These are phyloP conservation scores for Annulohypoxylon truncatum DNA, from an alignment of 2,329 filamentous ascomycete species.

Conservation along the genomic window DNA sequence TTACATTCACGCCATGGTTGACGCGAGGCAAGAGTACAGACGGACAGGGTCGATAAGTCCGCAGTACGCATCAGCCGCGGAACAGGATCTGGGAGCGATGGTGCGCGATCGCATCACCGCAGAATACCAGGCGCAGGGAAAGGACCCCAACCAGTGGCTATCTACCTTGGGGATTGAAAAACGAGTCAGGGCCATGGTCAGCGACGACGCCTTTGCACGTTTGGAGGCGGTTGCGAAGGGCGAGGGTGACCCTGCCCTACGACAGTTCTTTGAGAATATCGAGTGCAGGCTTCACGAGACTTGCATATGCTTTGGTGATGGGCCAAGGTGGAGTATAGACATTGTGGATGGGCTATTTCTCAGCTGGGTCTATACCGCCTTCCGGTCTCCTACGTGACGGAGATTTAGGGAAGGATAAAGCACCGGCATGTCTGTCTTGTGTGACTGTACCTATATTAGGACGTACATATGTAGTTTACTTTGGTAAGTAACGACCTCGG, in stretches of 20 bases:
- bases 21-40: slow-evolving; percentile 33
- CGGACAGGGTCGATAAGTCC: slow-evolving; percentile 27
- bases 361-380: slow-evolving; percentile 20
- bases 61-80: slow-evolving; percentile 25
- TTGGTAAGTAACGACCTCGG: too few relatives aligned
- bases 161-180: slow-evolving; percentile 26
- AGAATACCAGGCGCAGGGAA: slow-evolving; percentile 29
- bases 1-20: slow-evolving; percentile 35
- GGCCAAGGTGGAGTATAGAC: slow-evolving; percentile 36
- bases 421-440: neutral
- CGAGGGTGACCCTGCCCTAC: slow-evolving; percentile 13
- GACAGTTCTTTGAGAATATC: slow-evolving; percentile 10
- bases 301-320: slow-evolving; percentile 37
- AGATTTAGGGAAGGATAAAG: neutral
- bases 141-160: slow-evolving; percentile 28
- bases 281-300: slow-evolving; percentile 33
- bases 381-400: slow-evolving; percentile 4
- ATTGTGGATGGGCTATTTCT: slow-evolving; percentile 33
- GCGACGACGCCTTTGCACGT: slow-evolving; percentile 10
- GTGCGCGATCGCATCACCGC: slow-evolving; percentile 17
- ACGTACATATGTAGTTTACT: too few relatives aligned
- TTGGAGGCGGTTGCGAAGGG: slow-evolving; percentile 24
- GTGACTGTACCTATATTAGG: too few relatives aligned
- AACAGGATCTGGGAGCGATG: slow-evolving; percentile 23
- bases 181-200: slow-evolving; percentile 18